Percentiles rank a stretch among this genome's conserved stretches.
These are phyloP conservation scores for Pythium biforme DNA, from an alignment of 352 stramenopile species.

Conservation along the genomic window DNA sequence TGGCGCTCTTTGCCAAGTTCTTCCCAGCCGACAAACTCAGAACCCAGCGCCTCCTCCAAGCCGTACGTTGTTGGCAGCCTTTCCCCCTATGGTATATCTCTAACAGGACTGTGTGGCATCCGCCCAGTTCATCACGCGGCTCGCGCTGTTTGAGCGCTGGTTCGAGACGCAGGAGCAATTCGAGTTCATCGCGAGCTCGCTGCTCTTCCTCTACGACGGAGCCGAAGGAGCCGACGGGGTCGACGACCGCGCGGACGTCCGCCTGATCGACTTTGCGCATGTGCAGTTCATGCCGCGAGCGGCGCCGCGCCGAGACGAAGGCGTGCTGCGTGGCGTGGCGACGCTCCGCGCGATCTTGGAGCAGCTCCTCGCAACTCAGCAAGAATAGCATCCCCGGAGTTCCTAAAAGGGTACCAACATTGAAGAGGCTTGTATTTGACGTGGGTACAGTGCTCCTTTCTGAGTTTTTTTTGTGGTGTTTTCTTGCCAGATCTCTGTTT, in stretches of 20 bases:
- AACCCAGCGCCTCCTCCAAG: conserved; percentile 36
- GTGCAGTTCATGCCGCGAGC: conserved; percentile 25
- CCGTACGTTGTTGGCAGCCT: conserved; percentile 30
- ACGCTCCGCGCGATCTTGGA: conserved; percentile 58
- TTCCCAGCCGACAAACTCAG: conserved; percentile 48
- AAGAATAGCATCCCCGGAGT: conserved; percentile 2
- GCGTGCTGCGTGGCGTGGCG: conserved; percentile 52
- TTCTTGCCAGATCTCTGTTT: neutral
- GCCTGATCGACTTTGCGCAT: conserved; percentile 87
- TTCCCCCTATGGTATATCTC: neutral
- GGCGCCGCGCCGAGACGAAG: conserved; percentile 39
- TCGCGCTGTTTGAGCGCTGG: conserved; percentile 65
- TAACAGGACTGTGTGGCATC: too few relatives aligned
- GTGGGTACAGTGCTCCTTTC: conserved; percentile 6
- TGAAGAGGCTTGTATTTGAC: neutral
- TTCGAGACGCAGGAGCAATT: conserved; percentile 79
- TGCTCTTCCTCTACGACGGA: conserved; percentile 94
- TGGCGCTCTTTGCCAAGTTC: conserved; percentile 72
- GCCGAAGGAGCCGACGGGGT: conserved; percentile 12
- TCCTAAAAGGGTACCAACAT: neutral
- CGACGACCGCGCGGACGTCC: conserved; percentile 42
- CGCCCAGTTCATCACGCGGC: conserved; percentile 59
- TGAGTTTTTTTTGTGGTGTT: neutral
- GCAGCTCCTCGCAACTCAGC: conserved; percentile 28
- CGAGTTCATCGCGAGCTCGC: conserved; percentile 93